Percentiles rank a stretch among this genome's conserved stretches.
phyloP scores from a whole-genome alignment of 139 green algal genomes.

The Coelastrella sp. region DNA sequence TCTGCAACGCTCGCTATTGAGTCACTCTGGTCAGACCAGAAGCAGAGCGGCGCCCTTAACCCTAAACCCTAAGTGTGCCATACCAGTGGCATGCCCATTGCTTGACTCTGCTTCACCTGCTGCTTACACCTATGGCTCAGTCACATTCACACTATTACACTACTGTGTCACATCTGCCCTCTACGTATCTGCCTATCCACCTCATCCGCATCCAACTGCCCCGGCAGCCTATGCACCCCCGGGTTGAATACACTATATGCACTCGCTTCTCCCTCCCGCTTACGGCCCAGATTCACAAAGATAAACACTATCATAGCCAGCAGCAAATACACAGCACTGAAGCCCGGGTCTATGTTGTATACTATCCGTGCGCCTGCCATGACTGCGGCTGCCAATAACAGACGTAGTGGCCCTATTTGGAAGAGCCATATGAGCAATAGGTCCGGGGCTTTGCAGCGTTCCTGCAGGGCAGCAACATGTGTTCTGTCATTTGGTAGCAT shows the following conservation, averaged over 20 bases:
- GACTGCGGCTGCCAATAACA: conserved; percentile 15
- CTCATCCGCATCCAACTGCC: conserved; percentile 68
- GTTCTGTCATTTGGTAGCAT: no score
- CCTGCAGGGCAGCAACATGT: no score
- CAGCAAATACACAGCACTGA: conserved; percentile 48
- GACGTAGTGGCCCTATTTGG: conserved; percentile 27
- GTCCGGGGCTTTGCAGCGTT: conserved; percentile 37
- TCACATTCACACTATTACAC: no score
- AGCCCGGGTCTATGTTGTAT: conserved; percentile 36
- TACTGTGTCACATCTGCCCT: conserved; percentile 58
- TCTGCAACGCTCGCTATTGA: no score
- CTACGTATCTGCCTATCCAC: conserved; percentile 69
- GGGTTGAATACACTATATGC: conserved; percentile 76
- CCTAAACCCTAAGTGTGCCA: no score
- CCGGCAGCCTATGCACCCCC: conserved; percentile 64
- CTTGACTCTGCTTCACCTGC: no score
- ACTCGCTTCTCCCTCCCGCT: conserved; percentile 50
- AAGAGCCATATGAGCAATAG: conserved; percentile 57
- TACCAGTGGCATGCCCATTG: no score
- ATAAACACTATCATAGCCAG: conserved; percentile 57
- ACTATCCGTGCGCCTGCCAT: conserved; percentile 32
- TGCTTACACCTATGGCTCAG: no score
- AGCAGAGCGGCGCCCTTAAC: no score
- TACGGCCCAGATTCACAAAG: conserved; percentile 59
- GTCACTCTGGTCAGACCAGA: no score